phyloP scores from a whole-genome alignment of 2,329 filamentous ascomycete species.

The Phoma herbarum region DNA sequence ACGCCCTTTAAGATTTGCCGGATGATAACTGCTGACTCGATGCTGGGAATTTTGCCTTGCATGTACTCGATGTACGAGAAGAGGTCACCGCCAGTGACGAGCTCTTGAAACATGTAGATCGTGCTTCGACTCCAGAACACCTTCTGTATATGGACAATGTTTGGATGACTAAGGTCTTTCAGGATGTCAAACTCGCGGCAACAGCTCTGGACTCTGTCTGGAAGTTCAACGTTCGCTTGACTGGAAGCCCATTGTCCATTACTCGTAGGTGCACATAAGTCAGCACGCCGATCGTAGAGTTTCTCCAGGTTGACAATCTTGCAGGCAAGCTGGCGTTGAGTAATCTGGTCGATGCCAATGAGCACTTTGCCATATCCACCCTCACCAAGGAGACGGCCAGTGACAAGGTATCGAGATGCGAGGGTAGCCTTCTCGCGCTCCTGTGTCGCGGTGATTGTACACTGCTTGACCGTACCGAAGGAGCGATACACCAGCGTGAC shows the following conservation, averaged over 20 bases:
- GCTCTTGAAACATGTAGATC: constrained; percentile 69
- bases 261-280: constrained; percentile 11
- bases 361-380: constrained; percentile 65
- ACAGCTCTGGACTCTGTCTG: constrained; percentile 35
- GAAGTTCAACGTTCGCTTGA: constrained; percentile 31
- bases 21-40: constrained; percentile 63
- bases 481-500: constrained; percentile 43
- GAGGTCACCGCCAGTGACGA: constrained; percentile 67
- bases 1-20: constrained; percentile 65
- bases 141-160: constrained; percentile 66
- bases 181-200: constrained; percentile 60
- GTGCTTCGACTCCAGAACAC: constrained; percentile 63
- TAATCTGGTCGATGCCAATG: constrained; percentile 62
- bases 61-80: constrained; percentile 66
- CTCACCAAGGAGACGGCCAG: constrained; percentile 60
- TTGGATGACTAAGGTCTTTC: constrained; percentile 65
- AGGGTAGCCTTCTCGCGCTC: constrained; percentile 56
- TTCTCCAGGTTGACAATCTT: constrained; percentile 67
- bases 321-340: constrained; percentile 71
- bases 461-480: constrained; percentile 10
- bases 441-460: constrained; percentile 34
- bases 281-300: constrained; percentile 24
- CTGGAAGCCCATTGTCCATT: constrained; percentile 6
- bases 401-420: constrained; percentile 59
- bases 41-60: constrained; percentile 56